A percentile compares a stretch with the other conserved stretches of the same genome.
Evolutionary conservation across 2,329 filamentous ascomycete genomes (phyloP).

Genomic region (Cladosporium sp.): DNA sequence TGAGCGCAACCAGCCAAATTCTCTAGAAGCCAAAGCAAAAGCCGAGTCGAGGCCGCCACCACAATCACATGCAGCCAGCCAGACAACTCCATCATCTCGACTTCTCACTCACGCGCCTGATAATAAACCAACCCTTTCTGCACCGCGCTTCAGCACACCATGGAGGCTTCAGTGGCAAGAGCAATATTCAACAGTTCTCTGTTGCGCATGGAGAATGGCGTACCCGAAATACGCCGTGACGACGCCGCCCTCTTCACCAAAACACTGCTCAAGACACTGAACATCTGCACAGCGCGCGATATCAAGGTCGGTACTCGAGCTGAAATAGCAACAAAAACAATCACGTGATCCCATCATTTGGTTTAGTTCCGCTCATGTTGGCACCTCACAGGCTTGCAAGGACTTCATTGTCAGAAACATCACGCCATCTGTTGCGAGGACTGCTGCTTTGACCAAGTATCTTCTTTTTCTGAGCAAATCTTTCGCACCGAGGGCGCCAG

Average conservation of each 20-base stretch:
- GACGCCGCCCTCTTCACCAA: neutral
- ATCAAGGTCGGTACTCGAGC: slow-evolving; percentile 9
- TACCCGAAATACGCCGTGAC: slow-evolving; percentile 7
- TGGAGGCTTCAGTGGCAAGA: neutral
- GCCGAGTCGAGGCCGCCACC: too few species aligned
- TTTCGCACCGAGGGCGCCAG: slow-evolving; percentile 11
- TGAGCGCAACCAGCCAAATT: too few species aligned
- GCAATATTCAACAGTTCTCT: slow-evolving; percentile 5
- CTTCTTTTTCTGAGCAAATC: slow-evolving; percentile 16
- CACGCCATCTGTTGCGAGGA: slow-evolving; percentile 13
- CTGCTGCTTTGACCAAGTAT: slow-evolving; percentile 17
- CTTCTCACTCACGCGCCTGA: too few species aligned
- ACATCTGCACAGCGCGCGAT: slow-evolving; percentile 7
- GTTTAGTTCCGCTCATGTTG: too few species aligned
- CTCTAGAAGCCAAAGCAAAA: too few species aligned
- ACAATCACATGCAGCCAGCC: too few species aligned
- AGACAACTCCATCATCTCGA: too few species aligned
- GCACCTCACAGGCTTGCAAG: slow-evolving; percentile 19
- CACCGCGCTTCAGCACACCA: neutral
- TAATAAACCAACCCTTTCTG: too few species aligned
- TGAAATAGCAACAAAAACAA: too few species aligned
- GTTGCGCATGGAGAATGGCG: slow-evolving; percentile 1
- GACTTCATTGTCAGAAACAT: slow-evolving; percentile 19
- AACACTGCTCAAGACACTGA: neutral
- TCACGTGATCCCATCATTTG: too few species aligned